A percentile compares a stretch with the other conserved stretches of the same genome.
phyloP scores from a whole-genome alignment of 495 filamentous ascomycete genomes.

The Aspergillus cavernicola region DNA sequence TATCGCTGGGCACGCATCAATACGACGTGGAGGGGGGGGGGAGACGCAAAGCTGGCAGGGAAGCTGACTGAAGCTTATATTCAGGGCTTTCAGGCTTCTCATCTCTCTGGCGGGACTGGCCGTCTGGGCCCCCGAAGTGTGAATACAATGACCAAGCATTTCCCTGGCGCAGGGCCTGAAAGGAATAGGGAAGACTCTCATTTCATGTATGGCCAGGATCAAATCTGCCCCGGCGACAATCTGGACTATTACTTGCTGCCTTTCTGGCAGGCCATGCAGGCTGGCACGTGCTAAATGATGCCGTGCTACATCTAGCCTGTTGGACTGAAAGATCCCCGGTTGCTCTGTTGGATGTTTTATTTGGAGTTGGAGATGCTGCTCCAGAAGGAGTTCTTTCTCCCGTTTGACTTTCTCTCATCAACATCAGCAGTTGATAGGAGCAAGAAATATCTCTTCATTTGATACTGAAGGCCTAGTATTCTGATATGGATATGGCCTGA shows the following conservation, averaged over 20 bases:
- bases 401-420: too few species aligned
- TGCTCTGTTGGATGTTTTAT: too few species aligned
- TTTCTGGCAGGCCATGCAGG: conserved; percentile 20
- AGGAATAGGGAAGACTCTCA: conserved; percentile 36
- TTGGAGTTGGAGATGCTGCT: too few species aligned
- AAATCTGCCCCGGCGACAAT: conserved; percentile 33
- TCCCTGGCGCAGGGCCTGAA: conserved; percentile 33
- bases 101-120: not conserved
- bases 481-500: too few species aligned
- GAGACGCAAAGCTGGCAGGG: conserved; percentile 24
- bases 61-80: conserved; percentile 3
- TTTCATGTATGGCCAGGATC: conserved; percentile 34
- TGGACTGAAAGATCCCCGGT: too few species aligned
- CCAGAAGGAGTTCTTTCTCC: too few species aligned
- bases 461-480: too few species aligned
- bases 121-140: conserved; percentile 21
- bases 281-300: conserved; percentile 31
- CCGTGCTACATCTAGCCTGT: too few species aligned
- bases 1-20: conserved; percentile 32
- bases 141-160: conserved; percentile 34
- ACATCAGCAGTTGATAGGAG: too few species aligned
- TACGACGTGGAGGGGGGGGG: conserved; percentile 29
- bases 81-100: conserved; percentile 14
- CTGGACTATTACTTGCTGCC: conserved; percentile 26
- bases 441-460: too few species aligned